A percentile compares a stretch with the other conserved stretches of the same genome.
Evolutionary conservation across 2,329 filamentous ascomycete genomes (phyloP).

Genomic region (Teratosphaeria viscida): DNA sequence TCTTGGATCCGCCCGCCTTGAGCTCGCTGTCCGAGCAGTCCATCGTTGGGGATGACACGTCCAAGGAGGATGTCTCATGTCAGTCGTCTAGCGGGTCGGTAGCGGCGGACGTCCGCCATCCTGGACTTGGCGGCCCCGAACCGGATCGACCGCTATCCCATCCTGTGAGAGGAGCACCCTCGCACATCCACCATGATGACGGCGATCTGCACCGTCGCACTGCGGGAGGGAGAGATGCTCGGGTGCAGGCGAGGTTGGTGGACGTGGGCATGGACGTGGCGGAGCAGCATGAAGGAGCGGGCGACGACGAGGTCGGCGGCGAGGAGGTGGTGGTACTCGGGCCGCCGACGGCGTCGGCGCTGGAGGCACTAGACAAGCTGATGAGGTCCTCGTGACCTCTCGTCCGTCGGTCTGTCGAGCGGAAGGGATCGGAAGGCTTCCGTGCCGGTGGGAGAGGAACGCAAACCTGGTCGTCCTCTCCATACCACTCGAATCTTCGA

Average conservation of each 20-base stretch:
- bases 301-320: neutral
- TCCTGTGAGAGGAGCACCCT: neutral
- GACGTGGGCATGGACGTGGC: neutral
- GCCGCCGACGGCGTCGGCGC: neutral
- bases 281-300: neutral
- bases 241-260: neutral
- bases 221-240: neutral
- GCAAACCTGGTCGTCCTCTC: too few species aligned
- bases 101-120: neutral
- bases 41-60: neutral
- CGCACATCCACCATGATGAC: neutral
- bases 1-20: neutral
- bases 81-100: neutral
- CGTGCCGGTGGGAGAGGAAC: too few species aligned
- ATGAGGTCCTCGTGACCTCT: neutral
- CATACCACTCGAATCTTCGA: too few species aligned
- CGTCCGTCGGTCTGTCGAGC: too few species aligned
- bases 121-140: neutral
- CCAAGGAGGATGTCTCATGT: neutral
- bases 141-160: neutral
- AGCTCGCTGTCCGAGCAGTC: neutral
- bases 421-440: too few species aligned
- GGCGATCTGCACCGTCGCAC: neutral
- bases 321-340: conserved; percentile 1
- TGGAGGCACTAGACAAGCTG: conserved; percentile 1